Evolutionary conservation across 2,329 filamentous ascomycete genomes (phyloP).

Genomic region (Calonectria honghensis): DNA sequence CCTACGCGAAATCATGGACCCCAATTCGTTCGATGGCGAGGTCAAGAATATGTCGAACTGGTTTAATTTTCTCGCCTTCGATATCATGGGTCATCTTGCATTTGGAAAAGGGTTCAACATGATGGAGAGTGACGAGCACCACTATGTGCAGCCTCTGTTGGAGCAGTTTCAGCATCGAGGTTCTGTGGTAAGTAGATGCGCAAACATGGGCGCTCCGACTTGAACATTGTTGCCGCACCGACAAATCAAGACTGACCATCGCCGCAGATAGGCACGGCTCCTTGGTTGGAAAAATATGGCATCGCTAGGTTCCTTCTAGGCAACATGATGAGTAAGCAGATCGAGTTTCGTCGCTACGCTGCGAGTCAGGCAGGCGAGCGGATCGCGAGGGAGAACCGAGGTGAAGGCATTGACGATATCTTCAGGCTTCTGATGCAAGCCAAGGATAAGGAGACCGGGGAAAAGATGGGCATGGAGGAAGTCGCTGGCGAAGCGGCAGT

Average conservation of each 20-base stretch:
- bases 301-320: neutral
- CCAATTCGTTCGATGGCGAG: neutral
- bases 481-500: neutral
- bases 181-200: neutral
- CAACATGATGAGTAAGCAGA: constrained; percentile 12
- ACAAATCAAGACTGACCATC: no score
- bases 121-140: neutral
- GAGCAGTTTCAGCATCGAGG: constrained; percentile 6
- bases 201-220: no score
- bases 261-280: neutral
- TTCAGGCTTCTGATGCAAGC: neutral
- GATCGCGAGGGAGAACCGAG: neutral
- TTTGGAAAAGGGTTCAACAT: constrained; percentile 4
- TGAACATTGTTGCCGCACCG: neutral
- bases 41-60: neutral
- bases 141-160: neutral
- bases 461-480: neutral
- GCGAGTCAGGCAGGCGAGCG: neutral
- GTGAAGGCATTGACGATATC: constrained; percentile 4
- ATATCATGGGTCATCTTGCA: constrained; percentile 2
- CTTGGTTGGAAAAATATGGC: neutral
- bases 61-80: neutral
- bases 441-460: neutral
- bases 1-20: neutral
- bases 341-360: neutral